Base-by-base conservation (phyloP, 1,139 yeast genomes). In the Taphrina deformans region DNA sequence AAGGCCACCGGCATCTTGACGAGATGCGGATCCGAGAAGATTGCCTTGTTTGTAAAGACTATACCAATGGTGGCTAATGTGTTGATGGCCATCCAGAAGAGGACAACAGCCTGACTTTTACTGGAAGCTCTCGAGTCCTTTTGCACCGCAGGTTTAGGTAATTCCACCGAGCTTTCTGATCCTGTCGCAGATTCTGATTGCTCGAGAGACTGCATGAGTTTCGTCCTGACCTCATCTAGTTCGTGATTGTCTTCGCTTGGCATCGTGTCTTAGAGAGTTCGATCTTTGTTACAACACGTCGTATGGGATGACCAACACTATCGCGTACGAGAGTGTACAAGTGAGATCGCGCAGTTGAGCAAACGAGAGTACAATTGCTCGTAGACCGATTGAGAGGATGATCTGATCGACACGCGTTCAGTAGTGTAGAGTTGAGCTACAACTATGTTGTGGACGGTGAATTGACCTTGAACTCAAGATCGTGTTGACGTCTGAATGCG, bases 31-130 rank as follows among this genome's bases (percentile, higher is more conserved):
- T 61, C 65, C 16, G 58, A 51, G 35, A 61, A 61, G 65, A 61
- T 61, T 40, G 59, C 59, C 53, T 61, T 61, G 65, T 61, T 61
- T 10, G 59, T 52, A 48, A 61, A 61, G 53, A 61, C 65, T 16
- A 61, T 61, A 45, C 65, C 65, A 18, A 61, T 51, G 16, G 65
- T 61, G 33, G 65, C 65, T 9, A 51, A n/a, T 23, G 59, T 61
- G 26, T 61, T 61, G 59, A 52, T 31, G 12, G 48, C 50, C 59
- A 52, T 61, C 65, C 65, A 61, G 46, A 61, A 52, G 33, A 61
- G 45, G 35, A 61, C 63, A 21, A 50, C 56, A 5, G 56, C 51
- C 50, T 59, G 63, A 4, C 56, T 38, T 26, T 48, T 59, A 21
- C 23, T 21, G 9, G 27, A 18, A 14, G 50, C 10, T 9, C 21